Evolutionary conservation across 495 filamentous ascomycete genomes (phyloP).

Genomic region (Penicillium turbatum): DNA sequence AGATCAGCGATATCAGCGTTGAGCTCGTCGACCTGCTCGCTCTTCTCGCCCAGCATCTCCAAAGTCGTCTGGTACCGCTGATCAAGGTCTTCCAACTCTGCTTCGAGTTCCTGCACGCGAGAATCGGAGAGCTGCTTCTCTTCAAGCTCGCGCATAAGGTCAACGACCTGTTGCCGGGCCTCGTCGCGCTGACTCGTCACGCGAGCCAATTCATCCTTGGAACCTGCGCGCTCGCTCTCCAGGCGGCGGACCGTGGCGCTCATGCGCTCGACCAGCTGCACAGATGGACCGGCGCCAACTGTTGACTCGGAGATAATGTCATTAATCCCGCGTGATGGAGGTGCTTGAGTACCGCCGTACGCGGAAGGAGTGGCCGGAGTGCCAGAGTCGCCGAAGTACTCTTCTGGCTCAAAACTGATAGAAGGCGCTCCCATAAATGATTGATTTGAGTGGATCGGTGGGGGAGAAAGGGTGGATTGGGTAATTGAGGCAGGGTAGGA

Average conservation of each 20-base stretch:
- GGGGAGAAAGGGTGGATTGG: constrained; percentile 34
- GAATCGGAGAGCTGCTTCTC: constrained; percentile 56
- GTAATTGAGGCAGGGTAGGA: constrained; percentile 39
- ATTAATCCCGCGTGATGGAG: constrained; percentile 59
- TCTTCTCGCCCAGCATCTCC: constrained; percentile 96
- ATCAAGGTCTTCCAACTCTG: constrained; percentile 53
- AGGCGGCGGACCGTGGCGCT: constrained; percentile 83
- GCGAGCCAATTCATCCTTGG: constrained; percentile 76
- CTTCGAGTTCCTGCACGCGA: constrained; percentile 61
- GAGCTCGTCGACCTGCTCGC: constrained; percentile 87
- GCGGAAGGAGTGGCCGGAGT: constrained; percentile 61
- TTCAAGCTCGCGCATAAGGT: constrained; percentile 81
- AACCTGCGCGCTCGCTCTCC: constrained; percentile 83
- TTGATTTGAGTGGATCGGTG: constrained; percentile 30
- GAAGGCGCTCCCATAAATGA: constrained; percentile 51
- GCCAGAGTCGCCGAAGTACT: constrained; percentile 56
- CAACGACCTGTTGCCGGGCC: constrained; percentile 82
- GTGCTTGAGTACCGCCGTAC: constrained; percentile 36
- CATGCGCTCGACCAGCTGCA: constrained; percentile 97
- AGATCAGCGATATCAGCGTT: constrained; percentile 83
- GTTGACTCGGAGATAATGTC: constrained; percentile 90
- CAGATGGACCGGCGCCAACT: constrained; percentile 81
- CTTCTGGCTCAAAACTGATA: constrained; percentile 60
- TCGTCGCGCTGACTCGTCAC: constrained; percentile 83
- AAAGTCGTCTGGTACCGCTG: constrained; percentile 82